A percentile compares a stretch with the other conserved stretches of the same genome.
These are phyloP conservation scores for Lanzia echinophila DNA, from an alignment of 2,329 filamentous ascomycete genomes.

Conservation along the genomic window DNA sequence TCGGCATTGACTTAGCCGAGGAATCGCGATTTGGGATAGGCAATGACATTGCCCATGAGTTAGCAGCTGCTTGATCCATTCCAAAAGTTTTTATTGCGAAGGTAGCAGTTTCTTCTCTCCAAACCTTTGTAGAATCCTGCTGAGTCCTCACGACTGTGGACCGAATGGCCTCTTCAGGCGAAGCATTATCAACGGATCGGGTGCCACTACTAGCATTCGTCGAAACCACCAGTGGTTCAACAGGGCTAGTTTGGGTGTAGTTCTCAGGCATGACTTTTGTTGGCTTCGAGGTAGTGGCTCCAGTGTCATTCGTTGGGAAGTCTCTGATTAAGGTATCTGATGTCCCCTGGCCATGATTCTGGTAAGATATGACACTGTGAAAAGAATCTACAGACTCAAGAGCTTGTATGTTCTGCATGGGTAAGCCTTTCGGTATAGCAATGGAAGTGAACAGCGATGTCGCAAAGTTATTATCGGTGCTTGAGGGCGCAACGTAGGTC, in stretches of 20 bases:
- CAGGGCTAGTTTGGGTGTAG: background rate
- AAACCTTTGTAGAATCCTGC: background rate
- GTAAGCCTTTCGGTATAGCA: background rate
- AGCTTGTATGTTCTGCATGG: conserved; percentile 4
- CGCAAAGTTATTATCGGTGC: background rate
- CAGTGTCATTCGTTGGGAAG: background rate
- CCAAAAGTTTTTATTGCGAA: conserved; percentile 9
- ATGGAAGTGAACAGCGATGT: background rate
- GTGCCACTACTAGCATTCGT: background rate
- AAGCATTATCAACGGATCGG: background rate
- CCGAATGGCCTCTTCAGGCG: background rate
- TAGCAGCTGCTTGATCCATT: conserved; percentile 3
- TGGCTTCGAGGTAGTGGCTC: too few species aligned
- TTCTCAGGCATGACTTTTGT: too few species aligned
- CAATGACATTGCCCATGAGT: background rate
- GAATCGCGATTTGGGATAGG: background rate
- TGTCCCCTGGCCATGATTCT: background rate
- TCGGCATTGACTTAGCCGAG: too few species aligned
- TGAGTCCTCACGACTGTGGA: background rate
- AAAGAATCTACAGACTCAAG: conserved; percentile 12
- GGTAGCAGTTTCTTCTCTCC: conserved; percentile 8
- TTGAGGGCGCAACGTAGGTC: background rate
- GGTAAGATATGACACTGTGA: conserved; percentile 9
- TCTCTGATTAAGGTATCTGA: background rate
- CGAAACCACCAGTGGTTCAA: background rate